Evolutionary conservation across 352 stramenopile genomes (phyloP), one percentile per base, ranked within the genome.

Genomic region (Aphanomyces astaci): DNA sequence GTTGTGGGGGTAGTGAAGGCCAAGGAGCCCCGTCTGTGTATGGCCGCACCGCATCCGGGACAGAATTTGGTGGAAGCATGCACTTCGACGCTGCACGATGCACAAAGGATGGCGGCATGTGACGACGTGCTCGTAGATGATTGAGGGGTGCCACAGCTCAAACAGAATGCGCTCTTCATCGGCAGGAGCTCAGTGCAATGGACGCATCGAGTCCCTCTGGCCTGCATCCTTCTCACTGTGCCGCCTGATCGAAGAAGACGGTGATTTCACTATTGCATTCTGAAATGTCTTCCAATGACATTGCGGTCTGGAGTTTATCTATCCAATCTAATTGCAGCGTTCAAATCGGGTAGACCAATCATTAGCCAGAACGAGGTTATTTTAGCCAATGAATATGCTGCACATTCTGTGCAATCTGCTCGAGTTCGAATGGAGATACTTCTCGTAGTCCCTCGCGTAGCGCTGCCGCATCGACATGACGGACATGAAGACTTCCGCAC

Each of bases 381-480:
- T 53, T 27, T 53, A 24, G 45, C 45, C 45, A 53, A 53, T 53
- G 13, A n/a, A 25, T 24, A 24, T 9, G 13, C 19, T 24, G 45
- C 9, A 25, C 22, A 25, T 27, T 19, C 9, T 43, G 15, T n/a
- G 15, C 36, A 43, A 43, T 43, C 36, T 7, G 36, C 15, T 36
- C 51, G n/a, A 59, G 51, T 36, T 59, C 51, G 51, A 59, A 59
- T 59, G 51, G 51, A 59, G 51, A 59, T 36, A 32, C 51, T 59
- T 19, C 27, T 59, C 7, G 17, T 22, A n/a, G 51, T 59, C 17
- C 51, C 25, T 4, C 25, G 30, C 22, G 24, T 39, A 59, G 30
- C 51, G 25, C 22, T 22, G 51, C 25, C 25, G 27, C 25, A 33
- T 10, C 51, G 30, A 30, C 25, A 25, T 53, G 13, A 53, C 13